Base-by-base conservation (phyloP, 2,329 filamentous ascomycete genomes). In the Lachnellula arida region DNA sequence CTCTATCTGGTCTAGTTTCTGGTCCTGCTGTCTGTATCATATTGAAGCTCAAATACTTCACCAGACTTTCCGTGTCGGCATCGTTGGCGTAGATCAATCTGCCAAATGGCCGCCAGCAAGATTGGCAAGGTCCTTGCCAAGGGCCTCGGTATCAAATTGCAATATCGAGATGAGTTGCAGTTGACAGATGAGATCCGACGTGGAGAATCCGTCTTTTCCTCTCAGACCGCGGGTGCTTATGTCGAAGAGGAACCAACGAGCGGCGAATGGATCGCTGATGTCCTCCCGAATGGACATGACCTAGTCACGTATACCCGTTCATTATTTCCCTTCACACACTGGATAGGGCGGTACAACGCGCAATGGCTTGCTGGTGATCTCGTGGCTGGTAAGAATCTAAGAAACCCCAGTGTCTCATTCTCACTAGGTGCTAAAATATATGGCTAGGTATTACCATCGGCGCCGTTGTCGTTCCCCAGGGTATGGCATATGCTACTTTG, bases 401-500 rank as follows among this genome's bases (percentile, higher is more conserved):
- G 82, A 71, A 43, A 25, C 19, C 19, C 23, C 22, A 23, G 44
- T 7, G 15, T 8, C 11, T 32, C 11, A 47, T 39, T 35, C 22
- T 39, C 37, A 54, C 1, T 32, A 42, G 4, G 11, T 4, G 28
- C 28, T 32, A 32, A 32, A 4, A 6, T 9, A 34, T 14, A 22
- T 46, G 17, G 4, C 23, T 22, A 84, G 81, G 83, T 71, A 82
- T 89, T 58, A 89, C 86, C 3, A 84, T 89, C 51, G 86, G 86
- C 58, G 81, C 81, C 54, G 86, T 89, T 23, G 91, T 97, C 25
- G 89, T 97, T n/a, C 93, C 93, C 5, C 93, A 97, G 70, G 88
- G 91, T 60, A 97, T 97, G 93, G 92, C 93, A 0, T 97, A 97
- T 73, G 92, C 93, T 32, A 78, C 86, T 59, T 79, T 97, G 25